Base-by-base conservation (phyloP, 2,329 filamentous ascomycete species). In the Bipolaris oryzae region DNA sequence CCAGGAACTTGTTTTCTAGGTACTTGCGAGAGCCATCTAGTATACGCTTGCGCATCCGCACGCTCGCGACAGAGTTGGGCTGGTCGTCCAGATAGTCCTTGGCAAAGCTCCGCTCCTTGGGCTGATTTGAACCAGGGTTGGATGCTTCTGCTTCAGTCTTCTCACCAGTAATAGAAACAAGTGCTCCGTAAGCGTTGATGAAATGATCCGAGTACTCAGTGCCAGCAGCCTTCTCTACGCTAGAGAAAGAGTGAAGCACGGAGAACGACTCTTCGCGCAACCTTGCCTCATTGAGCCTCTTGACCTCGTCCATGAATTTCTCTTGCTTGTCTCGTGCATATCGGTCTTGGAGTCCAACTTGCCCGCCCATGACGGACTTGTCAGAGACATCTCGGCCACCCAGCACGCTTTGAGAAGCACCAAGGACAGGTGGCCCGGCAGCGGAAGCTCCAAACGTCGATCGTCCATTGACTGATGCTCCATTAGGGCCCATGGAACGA, bases 321-420 rank as follows among this genome's bases (percentile, higher is more conserved):
- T 85, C 84, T 77, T 97, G 92, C 78, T 96, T 96, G 74, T 96
- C 90, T 45, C 93, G 87, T 63, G 89, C 78, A 68, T 91, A 87
- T 42, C 91, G 87, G 71, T 95, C 87, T 62, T 93, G 90, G 18
- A 86, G 81, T n/a, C 84, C 79, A 42, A 71, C 63, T 50, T 77
- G 74, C n/a, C 76, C 72, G 35, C 79, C 81, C 50, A 78, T 69
- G 7, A 61, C 82, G 33, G 81, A 84, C 41, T 82, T 81, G 43
- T 86, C 83, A 52, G 87, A 84, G 9, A 89, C 81, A 64, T 94
- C 90, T 15, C 87, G 84, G 25, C 67, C 67, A 61, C 92, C 86
- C 15, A 80, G 77, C 31, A 79, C 76, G 43, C 83, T 79, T 31
- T 89, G 87, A 55, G 89, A 69, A 11, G 92, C 87, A 44, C 94